phyloP scores from a whole-genome alignment of 164 flowering plant species.

The Liriodendron chinense region DNA sequence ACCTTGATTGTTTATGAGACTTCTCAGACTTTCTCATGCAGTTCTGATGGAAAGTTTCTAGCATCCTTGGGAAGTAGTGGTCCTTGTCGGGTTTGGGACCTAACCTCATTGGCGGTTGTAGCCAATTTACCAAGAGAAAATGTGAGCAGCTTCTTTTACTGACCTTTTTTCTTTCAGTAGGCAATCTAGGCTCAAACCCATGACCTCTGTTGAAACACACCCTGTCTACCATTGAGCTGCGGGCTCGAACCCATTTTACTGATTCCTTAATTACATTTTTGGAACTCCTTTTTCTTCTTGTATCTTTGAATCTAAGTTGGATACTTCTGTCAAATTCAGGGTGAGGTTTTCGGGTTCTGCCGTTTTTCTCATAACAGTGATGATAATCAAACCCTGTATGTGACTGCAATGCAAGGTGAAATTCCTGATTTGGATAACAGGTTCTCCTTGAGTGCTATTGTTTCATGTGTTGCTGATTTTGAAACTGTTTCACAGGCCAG shows the following conservation, averaged over 20 bases:
- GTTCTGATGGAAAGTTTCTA: conserved; percentile 79
- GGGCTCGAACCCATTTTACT: background rate
- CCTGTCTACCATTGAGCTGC: background rate
- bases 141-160: conserved; percentile 32
- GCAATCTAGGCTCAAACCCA: background rate
- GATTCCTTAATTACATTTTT: too few relatives aligned
- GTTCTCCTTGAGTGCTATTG: background rate
- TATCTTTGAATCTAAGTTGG: background rate
- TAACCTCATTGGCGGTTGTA: conserved; percentile 42
- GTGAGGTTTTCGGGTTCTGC: conserved; percentile 71
- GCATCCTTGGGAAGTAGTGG: conserved; percentile 70
- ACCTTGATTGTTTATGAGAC: conserved; percentile 13
- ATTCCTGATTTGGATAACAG: background rate
- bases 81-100: conserved; percentile 86
- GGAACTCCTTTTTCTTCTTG: too few relatives aligned
- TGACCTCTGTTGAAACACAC: background rate
- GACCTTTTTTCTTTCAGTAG: background rate
- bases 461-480: conserved; percentile 10
- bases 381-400: conserved; percentile 49
- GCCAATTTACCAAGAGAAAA: conserved; percentile 65
- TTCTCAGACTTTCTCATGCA: conserved; percentile 35
- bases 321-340: conserved; percentile 40
- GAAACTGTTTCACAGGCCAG: conserved; percentile 34
- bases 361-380: conserved; percentile 60
- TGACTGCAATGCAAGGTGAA: conserved; percentile 63